These are phyloP conservation scores for Eucalyptus leucophloia DNA, from an alignment of 345 rosid species.

Conservation along the genomic window DNA sequence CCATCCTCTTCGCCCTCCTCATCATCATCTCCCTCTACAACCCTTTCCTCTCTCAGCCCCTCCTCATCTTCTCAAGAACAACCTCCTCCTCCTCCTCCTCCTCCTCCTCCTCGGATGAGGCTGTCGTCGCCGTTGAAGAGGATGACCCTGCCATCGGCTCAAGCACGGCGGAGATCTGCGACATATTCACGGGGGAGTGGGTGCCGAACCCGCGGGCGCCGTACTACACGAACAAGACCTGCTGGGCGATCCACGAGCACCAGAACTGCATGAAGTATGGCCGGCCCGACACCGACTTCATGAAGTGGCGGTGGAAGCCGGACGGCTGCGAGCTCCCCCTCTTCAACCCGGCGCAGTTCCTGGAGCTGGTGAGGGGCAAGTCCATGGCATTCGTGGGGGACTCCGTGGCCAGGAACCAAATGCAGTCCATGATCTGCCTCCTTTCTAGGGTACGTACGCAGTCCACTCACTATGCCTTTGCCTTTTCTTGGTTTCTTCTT, in stretches of 20 bases:
- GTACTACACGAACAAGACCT: constrained; percentile 75
- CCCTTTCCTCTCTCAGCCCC: constrained; percentile 10
- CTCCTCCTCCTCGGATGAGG: background rate
- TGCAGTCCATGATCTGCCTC: constrained; percentile 96
- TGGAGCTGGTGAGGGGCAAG: constrained; percentile 59
- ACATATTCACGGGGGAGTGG: constrained; percentile 83
- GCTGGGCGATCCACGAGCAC: constrained; percentile 96
- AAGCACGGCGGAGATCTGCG: constrained; percentile 18
- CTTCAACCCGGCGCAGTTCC: constrained; percentile 63
- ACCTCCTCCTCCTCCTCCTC: background rate
- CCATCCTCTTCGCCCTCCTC: constrained; percentile 10
- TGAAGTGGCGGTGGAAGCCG: constrained; percentile 86
- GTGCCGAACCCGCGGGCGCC: constrained; percentile 60
- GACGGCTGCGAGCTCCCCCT: constrained; percentile 56
- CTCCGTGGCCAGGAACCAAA: constrained; percentile 81
- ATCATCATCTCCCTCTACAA: constrained; percentile 22
- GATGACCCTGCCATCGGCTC: background rate
- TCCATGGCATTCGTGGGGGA: constrained; percentile 88
- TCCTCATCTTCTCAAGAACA: background rate
- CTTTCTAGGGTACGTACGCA: constrained; percentile 54
- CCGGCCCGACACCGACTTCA: constrained; percentile 56
- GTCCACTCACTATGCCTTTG: background rate
- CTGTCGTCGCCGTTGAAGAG: background rate
- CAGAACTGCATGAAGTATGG: constrained; percentile 95
- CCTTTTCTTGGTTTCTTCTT: background rate